A percentile compares a stretch with the other conserved stretches of the same genome.
Conservation (phyloP, 345 rosid genomes). For the Citrus australasica region DNA sequence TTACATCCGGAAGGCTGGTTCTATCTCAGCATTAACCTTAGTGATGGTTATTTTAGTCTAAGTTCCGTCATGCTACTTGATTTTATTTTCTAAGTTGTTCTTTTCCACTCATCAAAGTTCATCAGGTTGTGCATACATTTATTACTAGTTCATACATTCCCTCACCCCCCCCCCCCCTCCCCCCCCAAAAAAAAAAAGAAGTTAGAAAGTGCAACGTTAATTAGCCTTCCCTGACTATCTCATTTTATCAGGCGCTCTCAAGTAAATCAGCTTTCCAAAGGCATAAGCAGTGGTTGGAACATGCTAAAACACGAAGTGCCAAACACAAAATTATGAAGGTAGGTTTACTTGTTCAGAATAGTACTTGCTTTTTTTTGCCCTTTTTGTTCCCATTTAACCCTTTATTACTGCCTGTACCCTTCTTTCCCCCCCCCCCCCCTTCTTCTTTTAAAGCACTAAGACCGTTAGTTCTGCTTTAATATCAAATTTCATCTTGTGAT, state of each 20-base stretch:
- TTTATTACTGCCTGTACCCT: background rate
- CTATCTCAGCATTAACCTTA: background rate
- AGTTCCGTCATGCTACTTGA: background rate
- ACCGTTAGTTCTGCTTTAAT: slow-evolving; percentile 1
- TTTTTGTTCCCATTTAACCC: background rate
- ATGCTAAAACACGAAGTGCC: slow-evolving; percentile 94
- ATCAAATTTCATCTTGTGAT: slow-evolving; percentile 19
- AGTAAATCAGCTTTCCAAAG: slow-evolving; percentile 88
- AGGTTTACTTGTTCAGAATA: slow-evolving; percentile 18
- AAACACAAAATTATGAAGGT: slow-evolving; percentile 95
- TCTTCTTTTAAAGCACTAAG: background rate
- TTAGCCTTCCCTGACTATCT: background rate
- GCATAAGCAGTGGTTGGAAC: slow-evolving; percentile 87
- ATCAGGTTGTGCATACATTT: background rate
- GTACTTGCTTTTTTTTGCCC: background rate
- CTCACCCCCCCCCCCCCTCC: too few species aligned
- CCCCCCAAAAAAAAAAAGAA: too few species aligned
- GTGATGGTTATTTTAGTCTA: background rate
- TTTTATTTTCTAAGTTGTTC: background rate
- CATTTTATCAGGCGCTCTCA: slow-evolving; percentile 68
- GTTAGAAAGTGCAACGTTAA: background rate
- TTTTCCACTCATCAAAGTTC: slow-evolving; percentile 4
- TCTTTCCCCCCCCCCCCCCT: background rate
- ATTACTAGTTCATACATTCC: background rate
- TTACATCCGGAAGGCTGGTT: background rate